A percentile compares a stretch with the other conserved stretches of the same genome.
Conservation (phyloP, 345 rosid genomes). For the Syzygium oleosum region DNA sequence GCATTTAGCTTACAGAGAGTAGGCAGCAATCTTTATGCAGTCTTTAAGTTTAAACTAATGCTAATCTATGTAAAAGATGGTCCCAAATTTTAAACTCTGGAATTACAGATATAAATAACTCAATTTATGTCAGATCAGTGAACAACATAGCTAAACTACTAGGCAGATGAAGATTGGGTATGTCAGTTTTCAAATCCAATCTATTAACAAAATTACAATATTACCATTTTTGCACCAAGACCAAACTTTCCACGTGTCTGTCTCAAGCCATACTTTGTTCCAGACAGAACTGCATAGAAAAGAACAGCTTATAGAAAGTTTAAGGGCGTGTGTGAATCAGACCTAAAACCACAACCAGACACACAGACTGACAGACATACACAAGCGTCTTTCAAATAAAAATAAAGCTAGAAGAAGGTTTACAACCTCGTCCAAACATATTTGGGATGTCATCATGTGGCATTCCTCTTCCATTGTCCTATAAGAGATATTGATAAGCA, state of each 20-base stretch:
- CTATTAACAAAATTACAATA: background rate
- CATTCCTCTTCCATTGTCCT: constrained; percentile 99
- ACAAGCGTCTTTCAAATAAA: background rate
- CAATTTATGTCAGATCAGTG: background rate
- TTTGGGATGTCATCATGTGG: constrained; percentile 99
- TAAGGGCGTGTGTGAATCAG: background rate
- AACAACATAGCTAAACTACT: background rate
- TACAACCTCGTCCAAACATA: constrained; percentile 90
- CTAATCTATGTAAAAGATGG: background rate
- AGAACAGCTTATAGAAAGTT: constrained; percentile 6
- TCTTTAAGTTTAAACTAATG: background rate
- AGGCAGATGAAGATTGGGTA: background rate
- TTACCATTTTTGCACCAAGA: constrained; percentile 98
- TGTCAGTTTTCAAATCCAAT: background rate
- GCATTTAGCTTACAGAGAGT: background rate
- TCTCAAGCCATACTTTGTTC: constrained; percentile 95
- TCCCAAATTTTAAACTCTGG: background rate
- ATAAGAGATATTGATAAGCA: background rate
- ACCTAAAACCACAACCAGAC: background rate
- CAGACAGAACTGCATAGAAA: constrained; percentile 67
- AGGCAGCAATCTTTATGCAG: background rate
- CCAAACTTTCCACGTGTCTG: constrained; percentile 99
- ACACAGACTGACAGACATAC: background rate
- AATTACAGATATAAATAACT: background rate
- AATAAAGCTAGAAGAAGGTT: background rate